Evolutionary conservation across 2,329 filamentous ascomycete genomes (phyloP).

Genomic region (Beauveria medogensis): DNA sequence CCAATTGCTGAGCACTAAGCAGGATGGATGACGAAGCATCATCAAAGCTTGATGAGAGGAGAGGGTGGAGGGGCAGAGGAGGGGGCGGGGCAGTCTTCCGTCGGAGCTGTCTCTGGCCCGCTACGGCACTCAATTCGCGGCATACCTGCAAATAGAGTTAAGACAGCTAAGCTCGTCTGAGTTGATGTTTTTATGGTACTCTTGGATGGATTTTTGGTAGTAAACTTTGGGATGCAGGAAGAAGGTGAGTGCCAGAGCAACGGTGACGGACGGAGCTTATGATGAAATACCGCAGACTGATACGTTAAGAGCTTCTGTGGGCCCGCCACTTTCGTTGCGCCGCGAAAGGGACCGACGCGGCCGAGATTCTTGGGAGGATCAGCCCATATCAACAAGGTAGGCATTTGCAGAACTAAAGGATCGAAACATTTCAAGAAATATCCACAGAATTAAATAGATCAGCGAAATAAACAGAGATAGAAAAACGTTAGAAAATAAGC

Average conservation of each 20-base stretch:
- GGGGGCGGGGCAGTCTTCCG: conserved; percentile 7
- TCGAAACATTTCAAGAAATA: too few relatives aligned
- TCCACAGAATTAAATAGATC: too few relatives aligned
- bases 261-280: not conserved
- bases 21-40: conserved; percentile 9
- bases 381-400: too few relatives aligned
- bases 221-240: not conserved
- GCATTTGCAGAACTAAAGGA: too few relatives aligned
- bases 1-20: conserved; percentile 3
- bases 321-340: not conserved
- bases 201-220: not conserved
- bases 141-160: not conserved
- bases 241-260: not conserved
- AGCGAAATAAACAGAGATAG: too few relatives aligned
- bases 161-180: not conserved
- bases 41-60: conserved; percentile 5
- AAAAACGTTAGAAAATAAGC: too few relatives aligned
- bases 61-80: conserved; percentile 9
- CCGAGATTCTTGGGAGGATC: not conserved
- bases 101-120: not conserved
- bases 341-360: conserved; percentile 1
- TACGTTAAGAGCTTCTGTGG: conserved; percentile 4
- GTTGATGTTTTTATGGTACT: not conserved
- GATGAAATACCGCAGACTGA: conserved; percentile 5
- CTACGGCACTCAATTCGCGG: not conserved